A percentile compares a stretch with the other conserved stretches of the same genome.
Evolutionary conservation across 331 rosid species (phyloP).

Genomic region (Acacia concinna): DNA sequence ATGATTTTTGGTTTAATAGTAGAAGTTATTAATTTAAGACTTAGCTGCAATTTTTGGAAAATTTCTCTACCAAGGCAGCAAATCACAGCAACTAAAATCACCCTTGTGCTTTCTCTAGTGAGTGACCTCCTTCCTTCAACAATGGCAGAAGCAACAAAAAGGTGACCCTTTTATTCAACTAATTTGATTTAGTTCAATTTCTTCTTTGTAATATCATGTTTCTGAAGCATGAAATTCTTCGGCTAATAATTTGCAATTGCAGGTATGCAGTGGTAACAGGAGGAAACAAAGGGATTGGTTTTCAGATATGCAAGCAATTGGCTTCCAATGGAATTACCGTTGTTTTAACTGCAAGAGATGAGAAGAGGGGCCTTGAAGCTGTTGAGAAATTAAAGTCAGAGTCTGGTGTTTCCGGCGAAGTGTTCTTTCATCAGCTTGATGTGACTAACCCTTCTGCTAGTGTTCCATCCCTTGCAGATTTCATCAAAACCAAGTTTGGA

Average conservation of each 20-base stretch:
- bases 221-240: not conserved
- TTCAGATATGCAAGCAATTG: slow-evolving; percentile 33
- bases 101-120: not conserved
- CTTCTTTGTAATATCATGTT: not conserved
- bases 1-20: too few relatives aligned
- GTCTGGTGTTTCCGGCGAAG: slow-evolving; percentile 15
- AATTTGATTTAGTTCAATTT: not conserved
- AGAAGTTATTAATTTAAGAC: too few relatives aligned
- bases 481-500: slow-evolving; percentile 40
- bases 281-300: slow-evolving; percentile 51
- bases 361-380: slow-evolving; percentile 48
- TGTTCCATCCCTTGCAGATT: slow-evolving; percentile 38
- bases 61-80: not conserved
- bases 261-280: slow-evolving; percentile 54
- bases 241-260: slow-evolving; percentile 10
- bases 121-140: not conserved
- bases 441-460: slow-evolving; percentile 18
- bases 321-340: slow-evolving; percentile 41
- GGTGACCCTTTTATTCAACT: not conserved
- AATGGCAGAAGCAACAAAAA: slow-evolving; percentile 13
- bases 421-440: not conserved
- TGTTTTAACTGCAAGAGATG: slow-evolving; percentile 50
- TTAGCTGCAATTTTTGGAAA: too few relatives aligned
- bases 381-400: slow-evolving; percentile 32
- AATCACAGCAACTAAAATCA: not conserved